Evolutionary conservation across 2,329 filamentous ascomycete species (phyloP), one percentile per base, ranked within the genome.

Genomic region (Pseudogymnoascus sp.): DNA sequence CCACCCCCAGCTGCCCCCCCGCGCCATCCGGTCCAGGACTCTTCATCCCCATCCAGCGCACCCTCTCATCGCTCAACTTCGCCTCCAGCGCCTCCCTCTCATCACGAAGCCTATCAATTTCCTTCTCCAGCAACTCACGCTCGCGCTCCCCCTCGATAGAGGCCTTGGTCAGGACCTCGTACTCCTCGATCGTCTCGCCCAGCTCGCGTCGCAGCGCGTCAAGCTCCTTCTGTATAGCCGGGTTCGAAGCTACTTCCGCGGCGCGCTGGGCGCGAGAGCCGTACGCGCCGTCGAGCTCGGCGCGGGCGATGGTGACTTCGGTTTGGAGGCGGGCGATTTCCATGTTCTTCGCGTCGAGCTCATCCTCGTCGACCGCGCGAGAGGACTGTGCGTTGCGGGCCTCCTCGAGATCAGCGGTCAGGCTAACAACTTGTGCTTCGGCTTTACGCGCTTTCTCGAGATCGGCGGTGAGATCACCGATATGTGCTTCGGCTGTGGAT

Each of bases 271-370:
- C 83, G 61, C 87, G 81, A n/a, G 82, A 84, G 42, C 95, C 95
- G 73, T 97, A 97, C 72, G 96, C 96, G 66, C 91, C 91, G 70
- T 96, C 95, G 25, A 97, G 89, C 75, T 97, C 93, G 62, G 93
- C 91, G 71, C 87, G 85, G 25, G 90, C 91, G 68, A 97, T 88
- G n/a, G 93, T 96, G 44, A 97, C 83, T 78, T 97, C 88, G 2
- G 87, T 90, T 37, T 86, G 86, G 5, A 88, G 78, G 61, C 84
- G 80, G 3, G 88, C 85, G 60, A 89, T 79, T 70, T 89, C 84
- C 63, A 82, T 79, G 71, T 89, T 86, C 38, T 89, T 76, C 5
- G 77, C 75, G n/a, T 78, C 74, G 70, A 82, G 74, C 67, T 84
- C 81, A n/a, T 74, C 72, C 63, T 81, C 79, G 61, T 80, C 73